Conservation (phyloP, 305 asterid species). For the Ilex paraguariensis region DNA sequence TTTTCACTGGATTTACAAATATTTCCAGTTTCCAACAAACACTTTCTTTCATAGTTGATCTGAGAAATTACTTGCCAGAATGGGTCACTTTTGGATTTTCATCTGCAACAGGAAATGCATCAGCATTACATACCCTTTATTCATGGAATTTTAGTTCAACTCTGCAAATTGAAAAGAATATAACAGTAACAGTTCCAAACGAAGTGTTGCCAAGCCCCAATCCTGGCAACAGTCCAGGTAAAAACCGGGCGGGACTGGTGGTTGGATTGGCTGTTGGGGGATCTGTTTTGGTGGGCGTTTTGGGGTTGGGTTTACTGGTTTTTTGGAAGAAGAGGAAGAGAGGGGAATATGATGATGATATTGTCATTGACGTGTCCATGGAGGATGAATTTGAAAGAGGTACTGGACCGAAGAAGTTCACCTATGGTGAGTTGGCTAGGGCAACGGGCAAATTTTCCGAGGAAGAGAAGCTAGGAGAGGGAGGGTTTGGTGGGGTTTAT, state of each 20-base stretch:
- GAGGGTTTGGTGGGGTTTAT: constrained; percentile 34
- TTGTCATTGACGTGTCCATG: constrained; percentile 7
- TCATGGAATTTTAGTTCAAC: constrained; percentile 28
- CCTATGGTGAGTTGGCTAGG: constrained; percentile 18
- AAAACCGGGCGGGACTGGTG: background rate
- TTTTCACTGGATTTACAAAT: constrained; percentile 13
- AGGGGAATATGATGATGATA: constrained; percentile 4
- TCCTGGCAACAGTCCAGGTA: background rate
- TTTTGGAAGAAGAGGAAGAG: constrained; percentile 17
- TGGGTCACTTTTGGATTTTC: constrained; percentile 21
- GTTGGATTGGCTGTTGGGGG: constrained; percentile 1
- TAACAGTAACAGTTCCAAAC: background rate
- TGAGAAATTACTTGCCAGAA: constrained; percentile 23
- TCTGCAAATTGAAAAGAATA: background rate
- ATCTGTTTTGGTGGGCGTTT: background rate
- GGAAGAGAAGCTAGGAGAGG: constrained; percentile 26
- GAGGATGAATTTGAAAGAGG: constrained; percentile 33
- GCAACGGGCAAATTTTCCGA: constrained; percentile 25
- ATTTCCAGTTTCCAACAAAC: background rate
- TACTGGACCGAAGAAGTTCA: constrained; percentile 32
- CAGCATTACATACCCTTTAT: constrained; percentile 15
- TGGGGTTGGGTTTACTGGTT: background rate
- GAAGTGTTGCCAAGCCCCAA: background rate
- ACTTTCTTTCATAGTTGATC: constrained; percentile 8
- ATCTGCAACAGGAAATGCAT: constrained; percentile 18